Evolutionary conservation across 805 yeast genomes (phyloP).

Genomic region (Yarrowia sp.): DNA sequence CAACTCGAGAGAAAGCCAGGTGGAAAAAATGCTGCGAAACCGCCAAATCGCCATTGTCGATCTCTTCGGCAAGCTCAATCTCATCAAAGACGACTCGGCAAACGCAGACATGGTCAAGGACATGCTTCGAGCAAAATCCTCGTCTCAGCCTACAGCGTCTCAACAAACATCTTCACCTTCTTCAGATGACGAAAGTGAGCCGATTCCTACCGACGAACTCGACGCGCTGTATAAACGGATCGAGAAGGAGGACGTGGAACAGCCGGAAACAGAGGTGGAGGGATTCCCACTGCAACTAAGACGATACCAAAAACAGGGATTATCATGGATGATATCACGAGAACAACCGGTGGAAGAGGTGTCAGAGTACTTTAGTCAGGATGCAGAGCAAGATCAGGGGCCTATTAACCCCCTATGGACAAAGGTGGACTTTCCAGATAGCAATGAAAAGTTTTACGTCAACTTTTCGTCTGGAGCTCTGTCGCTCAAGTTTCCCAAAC

Average conservation of each 20-base stretch:
- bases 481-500: conserved; percentile 68
- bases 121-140: conserved; percentile 41
- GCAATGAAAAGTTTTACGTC: conserved; percentile 62
- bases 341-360: conserved; percentile 55
- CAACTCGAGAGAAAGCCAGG: conserved; percentile 58
- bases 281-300: conserved; percentile 66
- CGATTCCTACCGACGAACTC: conserved; percentile 72
- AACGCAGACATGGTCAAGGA: conserved; percentile 30
- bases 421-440: conserved; percentile 72
- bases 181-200: conserved; percentile 53
- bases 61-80: conserved; percentile 59
- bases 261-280: conserved; percentile 66
- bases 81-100: conserved; percentile 39
- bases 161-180: neutral
- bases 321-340: conserved; percentile 87
- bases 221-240: conserved; percentile 77
- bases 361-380: conserved; percentile 46
- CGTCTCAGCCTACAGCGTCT: conserved; percentile 40
- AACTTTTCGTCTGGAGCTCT: conserved; percentile 83
- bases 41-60: conserved; percentile 63
- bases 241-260: conserved; percentile 66
- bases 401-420: conserved; percentile 87
- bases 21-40: conserved; percentile 59
- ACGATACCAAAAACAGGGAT: conserved; percentile 82
- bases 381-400: conserved; percentile 57